Evolutionary conservation across 176 grass and related monocot species (phyloP).

Genomic region (Raddia distichophylla): DNA sequence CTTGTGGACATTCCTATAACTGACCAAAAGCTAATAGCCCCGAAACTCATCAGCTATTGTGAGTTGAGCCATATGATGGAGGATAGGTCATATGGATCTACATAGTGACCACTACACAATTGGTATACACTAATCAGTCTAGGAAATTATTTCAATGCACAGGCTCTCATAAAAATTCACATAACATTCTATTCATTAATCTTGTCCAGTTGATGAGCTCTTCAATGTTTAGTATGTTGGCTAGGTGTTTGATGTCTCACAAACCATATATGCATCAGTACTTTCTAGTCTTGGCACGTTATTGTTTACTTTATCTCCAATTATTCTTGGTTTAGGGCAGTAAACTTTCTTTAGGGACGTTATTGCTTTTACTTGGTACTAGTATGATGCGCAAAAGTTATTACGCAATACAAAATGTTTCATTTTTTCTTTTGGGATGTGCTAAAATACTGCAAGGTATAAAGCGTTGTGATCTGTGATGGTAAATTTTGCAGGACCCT

Average conservation of each 20-base stretch:
- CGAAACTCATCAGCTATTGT: conserved; percentile 14
- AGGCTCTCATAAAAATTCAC: neutral
- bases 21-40: conserved; percentile 11
- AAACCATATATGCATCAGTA: neutral
- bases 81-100: neutral
- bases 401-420: neutral
- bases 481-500: conserved; percentile 59
- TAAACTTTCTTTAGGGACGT: neutral
- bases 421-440: conserved; percentile 23
- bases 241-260: conserved; percentile 25
- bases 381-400: conserved; percentile 8
- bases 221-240: conserved; percentile 12
- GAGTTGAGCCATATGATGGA: neutral
- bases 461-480: conserved; percentile 18
- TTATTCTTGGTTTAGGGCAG: neutral
- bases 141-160: neutral
- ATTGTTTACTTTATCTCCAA: neutral
- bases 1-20: neutral
- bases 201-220: neutral
- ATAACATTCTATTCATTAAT: neutral
- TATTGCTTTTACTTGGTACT: conserved; percentile 30
- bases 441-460: neutral
- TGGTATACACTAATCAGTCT: neutral
- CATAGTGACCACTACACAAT: conserved; percentile 18
- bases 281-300: conserved; percentile 6